Percentiles rank a stretch among this genome's conserved stretches.
Evolutionary conservation across 1,284 basidiomycete species (phyloP).

Genomic region (Papiliotrema terrestris): DNA sequence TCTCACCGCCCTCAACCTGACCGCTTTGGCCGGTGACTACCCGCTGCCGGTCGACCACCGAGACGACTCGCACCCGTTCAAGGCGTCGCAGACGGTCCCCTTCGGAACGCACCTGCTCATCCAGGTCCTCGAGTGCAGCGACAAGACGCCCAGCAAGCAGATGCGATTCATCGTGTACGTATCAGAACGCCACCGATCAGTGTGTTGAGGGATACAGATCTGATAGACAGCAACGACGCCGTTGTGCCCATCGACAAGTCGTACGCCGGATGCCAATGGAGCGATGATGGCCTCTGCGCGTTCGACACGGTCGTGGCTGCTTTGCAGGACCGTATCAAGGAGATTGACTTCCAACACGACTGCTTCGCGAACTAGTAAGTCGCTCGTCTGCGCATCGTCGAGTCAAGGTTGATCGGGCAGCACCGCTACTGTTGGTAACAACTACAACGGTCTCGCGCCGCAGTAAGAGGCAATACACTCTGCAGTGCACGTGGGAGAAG

Average conservation of each 20-base stretch:
- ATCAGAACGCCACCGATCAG: not conserved
- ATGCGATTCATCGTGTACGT: constrained; percentile 43
- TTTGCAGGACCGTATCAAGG: constrained; percentile 62
- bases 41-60: constrained; percentile 22
- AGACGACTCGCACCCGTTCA: constrained; percentile 52
- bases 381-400: not conserved
- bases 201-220: not conserved
- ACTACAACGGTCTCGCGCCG: constrained; percentile 3
- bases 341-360: constrained; percentile 71
- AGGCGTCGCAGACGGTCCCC: constrained; percentile 64
- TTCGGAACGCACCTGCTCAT: constrained; percentile 59
- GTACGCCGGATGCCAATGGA: constrained; percentile 60
- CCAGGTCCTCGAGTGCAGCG: constrained; percentile 41
- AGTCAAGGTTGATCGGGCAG: not conserved
- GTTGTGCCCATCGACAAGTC: constrained; percentile 75
- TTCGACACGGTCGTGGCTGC: constrained; percentile 68
- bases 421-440: not conserved
- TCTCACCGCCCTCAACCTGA: constrained; percentile 69
- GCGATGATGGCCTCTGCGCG: constrained; percentile 74
- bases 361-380: constrained; percentile 68
- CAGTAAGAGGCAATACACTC: no score
- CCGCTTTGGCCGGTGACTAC: constrained; percentile 41
- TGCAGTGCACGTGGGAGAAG: no score
- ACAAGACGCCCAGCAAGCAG: constrained; percentile 36
- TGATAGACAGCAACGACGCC: constrained; percentile 68